Evolutionary conservation across 306 rosid species (phyloP), one percentile per base, ranked within the genome.

Genomic region (Prosopis cineraria): DNA sequence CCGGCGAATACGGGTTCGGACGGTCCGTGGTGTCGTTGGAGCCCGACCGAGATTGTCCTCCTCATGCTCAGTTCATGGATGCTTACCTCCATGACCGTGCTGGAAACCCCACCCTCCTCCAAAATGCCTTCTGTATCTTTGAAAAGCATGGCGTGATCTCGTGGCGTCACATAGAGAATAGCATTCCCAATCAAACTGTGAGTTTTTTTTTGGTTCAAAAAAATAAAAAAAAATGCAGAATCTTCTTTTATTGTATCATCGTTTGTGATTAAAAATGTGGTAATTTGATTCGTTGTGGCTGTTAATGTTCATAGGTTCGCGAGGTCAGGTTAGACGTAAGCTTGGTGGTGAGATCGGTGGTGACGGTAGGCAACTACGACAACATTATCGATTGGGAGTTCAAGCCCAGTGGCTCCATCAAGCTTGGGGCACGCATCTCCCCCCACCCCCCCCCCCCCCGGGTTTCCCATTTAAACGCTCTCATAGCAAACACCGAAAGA

Each of bases 311-410:
- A 14, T 37, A 84, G 87, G 10, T 84, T 7, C 48, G 77, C 10
- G 88, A 84, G 50, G 76, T 62, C 1, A 80, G 85, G 48, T 67
- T 82, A 1, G 88, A 80, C 3, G 88, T 84, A 13, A 80, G 43
- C 20, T 59, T 84, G 7, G 69, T 84, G 8, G 88, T 84, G 31
- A 77, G 88, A 68, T 59, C 67, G 29, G 82, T 84, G 25, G 85
- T 84, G 6, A 73, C 78, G 0, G 88, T 84, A 2, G 83, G 88
- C 20, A 84, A 84, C 71, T 84, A 84, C 7, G 88, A 84, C 24
- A 84, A 84, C 31, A 6, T 84, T 4, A 12, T 84, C 0, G 88
- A 84, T 69, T 84, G 85, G 88, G 88, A 84, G 74, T 84, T 84
- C 78, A 84, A 84, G 70, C 29, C 80, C 45, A 77, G 88, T 69